A percentile compares a stretch with the other conserved stretches of the same genome.
These are phyloP conservation scores for Bipolaris zeicola DNA, from an alignment of 2,329 filamentous ascomycete genomes.

Conservation along the genomic window DNA sequence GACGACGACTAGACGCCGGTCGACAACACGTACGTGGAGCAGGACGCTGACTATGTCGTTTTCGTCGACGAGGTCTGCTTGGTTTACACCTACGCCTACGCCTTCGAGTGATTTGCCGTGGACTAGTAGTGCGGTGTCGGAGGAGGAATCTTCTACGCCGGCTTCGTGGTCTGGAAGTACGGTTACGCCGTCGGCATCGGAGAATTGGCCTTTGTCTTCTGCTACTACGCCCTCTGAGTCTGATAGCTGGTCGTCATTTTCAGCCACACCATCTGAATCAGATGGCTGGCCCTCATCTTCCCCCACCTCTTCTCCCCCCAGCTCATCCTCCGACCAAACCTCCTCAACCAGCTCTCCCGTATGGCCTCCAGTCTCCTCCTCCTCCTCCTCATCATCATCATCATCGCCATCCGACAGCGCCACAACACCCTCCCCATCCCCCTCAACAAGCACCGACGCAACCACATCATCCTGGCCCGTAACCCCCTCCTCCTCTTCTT, in stretches of 20 bases:
- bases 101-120: not conserved
- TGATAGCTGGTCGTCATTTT: not conserved
- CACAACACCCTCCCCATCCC: not conserved
- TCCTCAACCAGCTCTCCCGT: too few relatives aligned
- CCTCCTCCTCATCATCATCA: not conserved
- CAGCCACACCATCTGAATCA: too few relatives aligned
- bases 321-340: too few relatives aligned
- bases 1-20: not conserved
- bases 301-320: too few relatives aligned
- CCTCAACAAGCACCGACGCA: slow-evolving; percentile 12
- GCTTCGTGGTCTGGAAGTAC: too few relatives aligned
- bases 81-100: not conserved
- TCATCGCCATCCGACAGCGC: not conserved
- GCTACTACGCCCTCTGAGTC: not conserved
- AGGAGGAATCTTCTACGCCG: too few relatives aligned
- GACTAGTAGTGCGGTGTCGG: too few relatives aligned
- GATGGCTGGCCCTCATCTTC: too few relatives aligned
- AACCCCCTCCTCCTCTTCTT: not conserved
- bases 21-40: slow-evolving; percentile 6
- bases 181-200: not conserved
- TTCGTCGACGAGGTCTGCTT: not conserved
- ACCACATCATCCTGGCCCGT: slow-evolving; percentile 8
- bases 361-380: not conserved
- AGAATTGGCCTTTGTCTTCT: not conserved
- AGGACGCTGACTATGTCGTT: slow-evolving; percentile 8